Percentiles rank a stretch among this genome's conserved stretches.
phyloP scores from a whole-genome alignment of 495 filamentous ascomycete species.

The Podospora sp. region DNA sequence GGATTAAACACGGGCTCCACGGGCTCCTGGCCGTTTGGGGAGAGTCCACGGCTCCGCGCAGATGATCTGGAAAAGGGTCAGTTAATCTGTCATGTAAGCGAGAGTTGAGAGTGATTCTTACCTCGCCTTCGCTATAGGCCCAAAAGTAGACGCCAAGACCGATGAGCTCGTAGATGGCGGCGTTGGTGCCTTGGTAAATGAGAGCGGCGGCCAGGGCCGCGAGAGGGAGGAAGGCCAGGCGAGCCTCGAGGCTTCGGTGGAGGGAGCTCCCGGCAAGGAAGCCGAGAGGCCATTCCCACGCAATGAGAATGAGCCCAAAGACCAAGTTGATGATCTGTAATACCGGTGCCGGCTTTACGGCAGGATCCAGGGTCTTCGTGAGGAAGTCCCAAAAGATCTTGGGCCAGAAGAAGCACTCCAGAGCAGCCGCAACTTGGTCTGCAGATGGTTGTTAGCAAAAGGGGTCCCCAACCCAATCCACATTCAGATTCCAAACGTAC shows the following conservation, averaged over 20 bases:
- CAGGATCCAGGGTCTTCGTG: conserved; percentile 84
- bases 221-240: conserved; percentile 83
- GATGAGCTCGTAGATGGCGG: conserved; percentile 89
- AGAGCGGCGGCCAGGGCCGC: conserved; percentile 72
- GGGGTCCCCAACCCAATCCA: not conserved
- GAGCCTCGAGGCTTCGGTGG: conserved; percentile 84
- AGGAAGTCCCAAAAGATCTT: conserved; percentile 99
- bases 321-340: conserved; percentile 96
- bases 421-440: conserved; percentile 82
- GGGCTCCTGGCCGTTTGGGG: conserved; percentile 44
- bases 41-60: conserved; percentile 57
- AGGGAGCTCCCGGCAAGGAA: conserved; percentile 66
- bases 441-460: conserved; percentile 23
- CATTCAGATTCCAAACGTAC: conserved; percentile 57
- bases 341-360: conserved; percentile 83
- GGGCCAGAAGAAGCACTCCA: conserved; percentile 96
- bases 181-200: conserved; percentile 89
- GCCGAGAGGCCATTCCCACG: conserved; percentile 88
- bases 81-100: conserved; percentile 17
- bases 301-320: conserved; percentile 75
- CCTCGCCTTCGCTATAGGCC: conserved; percentile 97
- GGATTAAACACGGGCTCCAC: conserved; percentile 40
- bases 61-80: conserved; percentile 41
- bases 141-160: conserved; percentile 91
- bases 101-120: conserved; percentile 47